Conservation (phyloP, 208 protist species). For the Angomonas ambiguus region DNA sequence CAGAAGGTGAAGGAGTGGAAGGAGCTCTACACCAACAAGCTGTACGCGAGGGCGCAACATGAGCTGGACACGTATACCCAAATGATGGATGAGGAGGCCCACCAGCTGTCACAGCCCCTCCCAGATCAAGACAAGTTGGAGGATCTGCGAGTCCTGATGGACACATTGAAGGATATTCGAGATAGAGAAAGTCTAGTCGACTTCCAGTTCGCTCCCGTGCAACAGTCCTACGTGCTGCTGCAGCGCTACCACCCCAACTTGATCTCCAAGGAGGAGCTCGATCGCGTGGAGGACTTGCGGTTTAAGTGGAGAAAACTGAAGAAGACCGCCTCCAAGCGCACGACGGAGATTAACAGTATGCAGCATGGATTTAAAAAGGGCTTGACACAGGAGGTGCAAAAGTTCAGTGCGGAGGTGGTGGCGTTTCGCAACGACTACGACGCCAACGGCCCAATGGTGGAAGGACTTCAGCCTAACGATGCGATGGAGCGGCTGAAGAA, state of each 20-base stretch:
- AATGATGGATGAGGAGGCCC: conserved; percentile 92
- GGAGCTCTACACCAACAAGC: conserved; percentile 90
- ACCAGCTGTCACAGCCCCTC: conserved; percentile 86
- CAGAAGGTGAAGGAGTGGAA: conserved; percentile 92
- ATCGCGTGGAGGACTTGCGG: conserved; percentile 92
- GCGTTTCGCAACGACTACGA: conserved; percentile 95
- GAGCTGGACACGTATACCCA: conserved; percentile 88
- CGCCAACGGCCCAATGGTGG: conserved; percentile 94
- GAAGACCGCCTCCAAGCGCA: conserved; percentile 61
- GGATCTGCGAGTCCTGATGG: conserved; percentile 93
- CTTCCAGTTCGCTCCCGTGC: conserved; percentile 91
- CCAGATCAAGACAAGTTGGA: conserved; percentile 93
- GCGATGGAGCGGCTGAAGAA: conserved; percentile 94
- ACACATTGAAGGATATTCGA: conserved; percentile 89
- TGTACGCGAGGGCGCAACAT: conserved; percentile 89
- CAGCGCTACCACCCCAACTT: conserved; percentile 77
- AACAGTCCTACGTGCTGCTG: conserved; percentile 93
- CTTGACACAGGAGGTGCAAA: conserved; percentile 91
- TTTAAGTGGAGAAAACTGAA: conserved; percentile 92
- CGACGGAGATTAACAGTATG: conserved; percentile 89
- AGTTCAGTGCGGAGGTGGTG: conserved; percentile 90
- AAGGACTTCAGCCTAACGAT: conserved; percentile 89
- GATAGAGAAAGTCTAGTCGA: conserved; percentile 91
- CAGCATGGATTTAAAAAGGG: conserved; percentile 92
- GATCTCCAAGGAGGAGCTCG: conserved; percentile 95